Conservation (phyloP, 495 filamentous ascomycete species). For the Aspergillus egyptiacus region DNA sequence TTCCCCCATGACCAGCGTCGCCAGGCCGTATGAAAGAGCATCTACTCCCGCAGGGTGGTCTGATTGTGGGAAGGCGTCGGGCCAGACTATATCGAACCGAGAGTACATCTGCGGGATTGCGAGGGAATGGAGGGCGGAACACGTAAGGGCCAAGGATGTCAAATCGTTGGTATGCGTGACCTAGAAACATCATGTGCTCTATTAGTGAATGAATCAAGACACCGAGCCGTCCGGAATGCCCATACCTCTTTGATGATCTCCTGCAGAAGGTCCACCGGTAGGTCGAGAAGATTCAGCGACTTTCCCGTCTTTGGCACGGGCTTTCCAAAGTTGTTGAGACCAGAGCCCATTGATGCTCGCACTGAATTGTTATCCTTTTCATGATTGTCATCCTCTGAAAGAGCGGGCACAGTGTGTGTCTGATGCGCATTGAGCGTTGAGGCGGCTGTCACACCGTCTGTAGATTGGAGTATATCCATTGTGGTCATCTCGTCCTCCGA, state of each 20-base stretch:
- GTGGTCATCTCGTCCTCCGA: slow-evolving; percentile 18
- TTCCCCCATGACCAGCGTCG: slow-evolving; percentile 76
- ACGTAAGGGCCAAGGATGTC: slow-evolving; percentile 73
- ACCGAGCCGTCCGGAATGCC: not conserved
- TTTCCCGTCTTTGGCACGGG: slow-evolving; percentile 10
- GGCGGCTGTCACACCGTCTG: slow-evolving; percentile 11
- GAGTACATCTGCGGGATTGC: slow-evolving; percentile 85
- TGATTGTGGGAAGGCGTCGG: slow-evolving; percentile 57
- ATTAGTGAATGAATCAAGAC: too few relatives aligned
- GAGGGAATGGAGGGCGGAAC: slow-evolving; percentile 76
- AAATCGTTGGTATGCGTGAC: slow-evolving; percentile 85
- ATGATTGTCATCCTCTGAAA: slow-evolving; percentile 9
- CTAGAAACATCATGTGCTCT: slow-evolving; percentile 43
- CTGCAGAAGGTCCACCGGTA: slow-evolving; percentile 82
- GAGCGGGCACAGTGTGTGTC: slow-evolving; percentile 3
- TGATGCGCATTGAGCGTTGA: slow-evolving; percentile 5
- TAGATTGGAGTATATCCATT: slow-evolving; percentile 30
- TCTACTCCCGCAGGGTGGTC: slow-evolving; percentile 74
- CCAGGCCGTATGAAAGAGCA: slow-evolving; percentile 84
- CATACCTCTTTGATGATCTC: slow-evolving; percentile 84
- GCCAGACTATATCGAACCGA: slow-evolving; percentile 93
- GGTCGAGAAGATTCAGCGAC: slow-evolving; percentile 61
- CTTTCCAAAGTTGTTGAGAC: not conserved
- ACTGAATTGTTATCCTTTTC: not conserved
- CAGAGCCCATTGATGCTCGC: not conserved